phyloP scores from a whole-genome alignment of 345 rosid species.

The Pugionium dolabratum region DNA sequence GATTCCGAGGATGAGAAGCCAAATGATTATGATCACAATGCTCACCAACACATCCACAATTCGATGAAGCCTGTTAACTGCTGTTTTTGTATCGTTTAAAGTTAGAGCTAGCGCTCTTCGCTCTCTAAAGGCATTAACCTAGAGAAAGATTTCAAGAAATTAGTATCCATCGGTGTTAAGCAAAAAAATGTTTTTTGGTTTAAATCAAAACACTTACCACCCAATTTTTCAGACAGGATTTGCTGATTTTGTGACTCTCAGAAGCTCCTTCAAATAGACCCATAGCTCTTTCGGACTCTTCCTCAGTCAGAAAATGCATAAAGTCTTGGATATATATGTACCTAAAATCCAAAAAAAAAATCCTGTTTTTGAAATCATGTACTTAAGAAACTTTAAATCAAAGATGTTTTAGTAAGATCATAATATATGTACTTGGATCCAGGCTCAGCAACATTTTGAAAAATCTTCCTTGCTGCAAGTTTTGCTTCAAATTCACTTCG shows the following conservation, averaged over 20 bases:
- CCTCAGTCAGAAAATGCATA: conserved; percentile 66
- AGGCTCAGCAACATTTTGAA: conserved; percentile 66
- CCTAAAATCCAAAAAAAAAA: conserved; percentile 42
- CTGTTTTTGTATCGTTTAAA: conserved; percentile 88
- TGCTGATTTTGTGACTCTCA: conserved; percentile 62
- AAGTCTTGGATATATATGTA: conserved; percentile 66
- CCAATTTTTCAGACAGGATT: conserved; percentile 79
- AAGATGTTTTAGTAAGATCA: conserved; percentile 7
- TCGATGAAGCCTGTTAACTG: conserved; percentile 80
- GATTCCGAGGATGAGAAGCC: conserved; percentile 81
- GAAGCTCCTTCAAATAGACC: conserved; percentile 50
- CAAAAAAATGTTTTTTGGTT: background rate
- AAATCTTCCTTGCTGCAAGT: conserved; percentile 80
- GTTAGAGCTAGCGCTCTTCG: conserved; percentile 88
- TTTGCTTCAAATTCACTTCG: conserved; percentile 76
- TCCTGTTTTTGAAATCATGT: conserved; percentile 6
- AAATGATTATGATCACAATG: conserved; percentile 57
- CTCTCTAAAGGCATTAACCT: conserved; percentile 91
- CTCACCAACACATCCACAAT: conserved; percentile 56
- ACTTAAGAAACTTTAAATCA: conserved; percentile 1
- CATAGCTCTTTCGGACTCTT: conserved; percentile 70
- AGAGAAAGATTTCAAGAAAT: background rate
- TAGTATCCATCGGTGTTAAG: background rate
- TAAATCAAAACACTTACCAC: conserved; percentile 55
- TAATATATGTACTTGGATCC: conserved; percentile 55